These are phyloP conservation scores for Echites panduratus DNA, from an alignment of 257 asterid species.

Conservation along the genomic window DNA sequence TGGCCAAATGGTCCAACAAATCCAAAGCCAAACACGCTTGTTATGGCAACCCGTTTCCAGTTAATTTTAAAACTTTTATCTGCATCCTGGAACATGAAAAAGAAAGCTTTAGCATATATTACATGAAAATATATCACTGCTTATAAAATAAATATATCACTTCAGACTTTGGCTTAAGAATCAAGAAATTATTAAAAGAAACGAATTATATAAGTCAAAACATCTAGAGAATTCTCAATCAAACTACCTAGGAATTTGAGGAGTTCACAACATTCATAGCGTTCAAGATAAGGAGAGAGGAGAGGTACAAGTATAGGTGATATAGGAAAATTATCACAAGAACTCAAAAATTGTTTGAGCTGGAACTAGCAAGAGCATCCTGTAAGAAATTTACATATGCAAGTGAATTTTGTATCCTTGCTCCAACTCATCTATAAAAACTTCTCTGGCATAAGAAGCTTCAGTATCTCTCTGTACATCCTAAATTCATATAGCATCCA, in stretches of 20 bases:
- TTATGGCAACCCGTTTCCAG: conserved; percentile 81
- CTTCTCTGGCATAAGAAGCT: background rate
- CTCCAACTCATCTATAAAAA: background rate
- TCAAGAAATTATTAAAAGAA: background rate
- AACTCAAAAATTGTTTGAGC: background rate
- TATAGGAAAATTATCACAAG: background rate
- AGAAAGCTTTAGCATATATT: background rate
- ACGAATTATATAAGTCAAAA: background rate
- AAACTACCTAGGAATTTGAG: background rate
- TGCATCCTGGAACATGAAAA: conserved; percentile 36
- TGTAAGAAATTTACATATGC: background rate
- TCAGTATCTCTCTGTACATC: background rate
- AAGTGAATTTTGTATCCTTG: background rate
- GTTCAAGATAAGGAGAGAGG: background rate
- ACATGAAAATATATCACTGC: background rate
- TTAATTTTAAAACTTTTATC: conserved; percentile 57
- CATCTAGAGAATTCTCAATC: background rate
- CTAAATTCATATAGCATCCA: background rate
- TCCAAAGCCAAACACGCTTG: conserved; percentile 78
- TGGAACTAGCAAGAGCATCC: background rate
- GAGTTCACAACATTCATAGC: background rate
- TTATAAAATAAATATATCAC: background rate
- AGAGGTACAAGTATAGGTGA: background rate
- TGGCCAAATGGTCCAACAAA: conserved; percentile 97
- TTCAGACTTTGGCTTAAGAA: background rate